These are phyloP conservation scores for Adenanthera pavonina DNA, from an alignment of 306 rosid species.

Conservation along the genomic window DNA sequence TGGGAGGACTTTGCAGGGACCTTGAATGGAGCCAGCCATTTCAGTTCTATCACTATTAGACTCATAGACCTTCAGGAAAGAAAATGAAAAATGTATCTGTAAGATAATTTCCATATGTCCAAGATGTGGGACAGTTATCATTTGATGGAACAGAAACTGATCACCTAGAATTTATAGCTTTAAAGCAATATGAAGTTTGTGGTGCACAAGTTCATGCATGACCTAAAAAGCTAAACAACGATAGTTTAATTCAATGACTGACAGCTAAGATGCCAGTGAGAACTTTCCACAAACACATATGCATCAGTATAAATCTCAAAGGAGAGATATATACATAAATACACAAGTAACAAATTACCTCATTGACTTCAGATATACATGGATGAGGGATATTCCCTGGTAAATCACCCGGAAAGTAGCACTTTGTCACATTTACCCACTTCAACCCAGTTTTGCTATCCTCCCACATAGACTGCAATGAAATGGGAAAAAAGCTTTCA, in stretches of 20 bases:
- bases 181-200: conserved; percentile 13
- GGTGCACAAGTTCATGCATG: background rate
- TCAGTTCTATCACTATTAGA: conserved; percentile 70
- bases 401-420: conserved; percentile 85
- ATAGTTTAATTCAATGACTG: background rate
- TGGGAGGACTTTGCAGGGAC: conserved; percentile 87
- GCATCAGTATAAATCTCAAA: background rate
- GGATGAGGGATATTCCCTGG: conserved; percentile 77
- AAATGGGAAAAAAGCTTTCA: conserved; percentile 32
- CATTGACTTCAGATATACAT: conserved; percentile 77
- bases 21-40: conserved; percentile 72
- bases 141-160: conserved; percentile 33
- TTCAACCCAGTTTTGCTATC: conserved; percentile 73
- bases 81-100: conserved; percentile 23
- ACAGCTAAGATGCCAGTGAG: background rate
- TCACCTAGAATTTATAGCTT: background rate
- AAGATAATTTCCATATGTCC: conserved; percentile 8
- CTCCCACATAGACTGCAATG: conserved; percentile 90
- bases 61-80: conserved; percentile 71
- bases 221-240: conserved; percentile 5
- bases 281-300: background rate
- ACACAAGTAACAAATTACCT: conserved; percentile 56
- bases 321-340: conserved; percentile 6
- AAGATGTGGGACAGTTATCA: conserved; percentile 29
- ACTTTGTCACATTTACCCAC: conserved; percentile 68